Percentiles rank a stretch among this genome's conserved stretches.
Evolutionary conservation across 495 filamentous ascomycete species (phyloP).

Genomic region (Aspergillus egyptiacus): DNA sequence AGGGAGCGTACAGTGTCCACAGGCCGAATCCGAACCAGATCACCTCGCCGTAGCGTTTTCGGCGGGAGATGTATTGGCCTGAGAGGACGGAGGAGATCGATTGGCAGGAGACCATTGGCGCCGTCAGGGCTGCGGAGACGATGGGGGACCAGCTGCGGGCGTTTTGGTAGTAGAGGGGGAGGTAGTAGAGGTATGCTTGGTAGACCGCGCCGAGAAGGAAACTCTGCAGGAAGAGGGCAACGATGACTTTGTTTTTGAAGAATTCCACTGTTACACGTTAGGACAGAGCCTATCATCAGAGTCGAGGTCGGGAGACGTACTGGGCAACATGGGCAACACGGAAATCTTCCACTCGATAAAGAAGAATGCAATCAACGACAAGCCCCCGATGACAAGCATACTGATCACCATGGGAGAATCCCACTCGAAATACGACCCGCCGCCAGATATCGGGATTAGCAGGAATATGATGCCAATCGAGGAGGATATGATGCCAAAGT

Average conservation of each 20-base stretch:
- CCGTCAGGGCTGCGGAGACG: slow-evolving; percentile 43
- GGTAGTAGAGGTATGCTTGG: slow-evolving; percentile 49
- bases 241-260: slow-evolving; percentile 49
- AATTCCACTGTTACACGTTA: slow-evolving; percentile 38
- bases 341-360: slow-evolving; percentile 55
- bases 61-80: slow-evolving; percentile 52
- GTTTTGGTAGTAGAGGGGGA: slow-evolving; percentile 51
- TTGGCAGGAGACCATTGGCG: slow-evolving; percentile 50
- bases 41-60: slow-evolving; percentile 51
- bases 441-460: slow-evolving; percentile 58
- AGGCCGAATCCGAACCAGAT: slow-evolving; percentile 50
- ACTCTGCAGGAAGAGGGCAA: slow-evolving; percentile 51
- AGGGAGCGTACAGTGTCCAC: slow-evolving; percentile 49
- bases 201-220: slow-evolving; percentile 57
- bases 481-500: slow-evolving; percentile 44
- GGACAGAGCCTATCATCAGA: not conserved
- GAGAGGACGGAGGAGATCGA: slow-evolving; percentile 46
- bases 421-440: slow-evolving; percentile 56
- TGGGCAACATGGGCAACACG: slow-evolving; percentile 53
- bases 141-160: slow-evolving; percentile 47
- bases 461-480: slow-evolving; percentile 51
- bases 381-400: slow-evolving; percentile 51
- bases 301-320: slow-evolving; percentile 26
- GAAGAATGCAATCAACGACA: slow-evolving; percentile 43
- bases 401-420: slow-evolving; percentile 55